phyloP scores from a whole-genome alignment of 768 basidiomycete species.

The Podaxis sp. region DNA sequence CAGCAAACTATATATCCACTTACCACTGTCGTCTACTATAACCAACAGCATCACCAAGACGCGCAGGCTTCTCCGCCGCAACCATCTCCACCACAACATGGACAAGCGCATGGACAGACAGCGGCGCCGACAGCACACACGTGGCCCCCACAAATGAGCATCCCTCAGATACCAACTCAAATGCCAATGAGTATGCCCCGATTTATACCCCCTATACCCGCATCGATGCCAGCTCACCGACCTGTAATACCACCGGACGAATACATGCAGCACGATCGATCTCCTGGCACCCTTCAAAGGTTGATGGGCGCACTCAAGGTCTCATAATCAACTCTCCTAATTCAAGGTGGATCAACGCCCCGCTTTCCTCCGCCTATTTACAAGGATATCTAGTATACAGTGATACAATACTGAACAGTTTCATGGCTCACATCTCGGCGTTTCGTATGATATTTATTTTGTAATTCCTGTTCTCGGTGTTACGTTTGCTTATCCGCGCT shows the following conservation, averaged over 20 bases:
- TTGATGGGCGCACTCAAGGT: not conserved
- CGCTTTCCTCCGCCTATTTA: too few species aligned
- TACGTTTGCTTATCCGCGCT: too few species aligned
- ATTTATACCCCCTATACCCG: not conserved
- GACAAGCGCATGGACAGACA: not conserved
- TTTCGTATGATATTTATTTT: too few species aligned
- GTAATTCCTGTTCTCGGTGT: too few species aligned
- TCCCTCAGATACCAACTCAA: not conserved
- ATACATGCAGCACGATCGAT: not conserved
- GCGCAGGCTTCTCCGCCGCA: not conserved
- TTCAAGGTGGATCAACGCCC: too few species aligned
- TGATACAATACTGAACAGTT: too few species aligned
- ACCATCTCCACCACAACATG: not conserved
- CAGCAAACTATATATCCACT: not conserved
- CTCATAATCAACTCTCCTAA: not conserved
- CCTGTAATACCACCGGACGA: constrained; percentile 1
- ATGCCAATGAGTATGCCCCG: not conserved
- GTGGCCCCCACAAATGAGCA: not conserved
- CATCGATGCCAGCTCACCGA: not conserved
- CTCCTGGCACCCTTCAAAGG: not conserved
- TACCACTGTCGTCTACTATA: not conserved
- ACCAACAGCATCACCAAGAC: not conserved
- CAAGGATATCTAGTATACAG: too few species aligned
- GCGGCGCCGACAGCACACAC: not conserved
- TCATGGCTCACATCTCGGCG: too few species aligned